A percentile compares a stretch with the other conserved stretches of the same genome.
phyloP scores from a whole-genome alignment of 78 protist species.

The Dictyostelium capitatum region DNA sequence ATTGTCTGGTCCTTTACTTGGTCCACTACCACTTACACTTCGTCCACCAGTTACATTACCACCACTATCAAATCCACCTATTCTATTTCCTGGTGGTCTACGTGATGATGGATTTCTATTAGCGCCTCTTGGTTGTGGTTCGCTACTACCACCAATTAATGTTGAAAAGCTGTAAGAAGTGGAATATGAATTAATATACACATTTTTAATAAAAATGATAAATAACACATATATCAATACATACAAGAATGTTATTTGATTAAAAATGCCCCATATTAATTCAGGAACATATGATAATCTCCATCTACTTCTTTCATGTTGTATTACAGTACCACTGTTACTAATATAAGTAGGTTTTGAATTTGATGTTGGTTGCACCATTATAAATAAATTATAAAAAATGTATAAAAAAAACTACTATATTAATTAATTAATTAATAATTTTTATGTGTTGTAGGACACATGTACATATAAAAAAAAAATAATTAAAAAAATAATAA shows the following conservation, averaged over 20 bases:
- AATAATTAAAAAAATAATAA: not conserved
- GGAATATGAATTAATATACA: not conserved
- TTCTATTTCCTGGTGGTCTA: not conserved
- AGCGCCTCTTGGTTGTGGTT: not conserved
- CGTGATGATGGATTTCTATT: not conserved
- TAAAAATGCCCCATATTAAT: not conserved
- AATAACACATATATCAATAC: not conserved
- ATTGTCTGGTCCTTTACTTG: not conserved
- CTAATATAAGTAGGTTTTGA: not conserved
- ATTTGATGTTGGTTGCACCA: not conserved
- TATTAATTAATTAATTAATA: no score
- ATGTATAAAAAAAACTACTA: not conserved
- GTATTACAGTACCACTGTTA: not conserved
- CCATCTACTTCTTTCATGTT: slow-evolving; percentile 1
- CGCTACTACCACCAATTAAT: not conserved
- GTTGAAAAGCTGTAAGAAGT: slow-evolving; percentile 9
- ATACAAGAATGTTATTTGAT: slow-evolving; percentile 5
- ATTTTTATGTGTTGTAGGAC: not conserved
- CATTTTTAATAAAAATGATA: not conserved
- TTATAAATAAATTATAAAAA: not conserved
- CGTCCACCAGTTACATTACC: not conserved
- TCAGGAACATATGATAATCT: slow-evolving; percentile 29
- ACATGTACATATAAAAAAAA: not conserved
- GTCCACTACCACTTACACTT: not conserved
- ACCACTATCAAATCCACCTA: slow-evolving; percentile 14